Evolutionary conservation across 2,329 filamentous ascomycete genomes (phyloP).

Genomic region (Colletotrichum siamense): DNA sequence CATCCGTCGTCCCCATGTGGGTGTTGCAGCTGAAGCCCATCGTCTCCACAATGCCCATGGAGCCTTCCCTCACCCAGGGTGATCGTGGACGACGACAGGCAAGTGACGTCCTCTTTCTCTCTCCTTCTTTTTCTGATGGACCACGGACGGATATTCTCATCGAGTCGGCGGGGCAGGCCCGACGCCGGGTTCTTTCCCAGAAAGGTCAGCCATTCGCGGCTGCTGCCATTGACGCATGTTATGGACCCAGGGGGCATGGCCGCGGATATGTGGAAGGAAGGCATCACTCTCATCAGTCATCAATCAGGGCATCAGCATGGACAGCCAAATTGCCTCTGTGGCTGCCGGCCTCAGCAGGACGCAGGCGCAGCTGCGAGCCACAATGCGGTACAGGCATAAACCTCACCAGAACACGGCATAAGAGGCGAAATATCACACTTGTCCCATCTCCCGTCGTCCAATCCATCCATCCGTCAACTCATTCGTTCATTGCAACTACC

Average conservation of each 20-base stretch:
- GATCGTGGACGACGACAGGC: background rate
- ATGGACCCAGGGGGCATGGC: background rate
- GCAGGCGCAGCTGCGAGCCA: background rate
- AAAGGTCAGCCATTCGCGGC: background rate
- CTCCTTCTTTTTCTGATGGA: background rate
- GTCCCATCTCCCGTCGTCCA: constrained; percentile 19
- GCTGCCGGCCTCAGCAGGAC: background rate
- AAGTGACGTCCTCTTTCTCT: background rate
- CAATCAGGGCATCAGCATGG: background rate
- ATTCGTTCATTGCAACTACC: background rate
- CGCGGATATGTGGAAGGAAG: background rate
- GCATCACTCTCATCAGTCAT: background rate
- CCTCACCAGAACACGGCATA: background rate
- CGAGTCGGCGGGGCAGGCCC: background rate
- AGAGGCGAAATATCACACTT: background rate
- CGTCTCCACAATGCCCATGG: background rate
- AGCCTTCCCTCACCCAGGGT: background rate
- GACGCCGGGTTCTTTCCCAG: background rate
- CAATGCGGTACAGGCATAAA: background rate
- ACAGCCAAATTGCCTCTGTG: background rate
- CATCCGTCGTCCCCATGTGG: background rate
- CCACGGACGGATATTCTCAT: background rate
- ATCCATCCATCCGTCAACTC: background rate
- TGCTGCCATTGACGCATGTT: background rate
- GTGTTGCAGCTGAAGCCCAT: background rate